Evolutionary conservation across 257 asterid genomes (phyloP).

Genomic region (Perilla frutescens): DNA sequence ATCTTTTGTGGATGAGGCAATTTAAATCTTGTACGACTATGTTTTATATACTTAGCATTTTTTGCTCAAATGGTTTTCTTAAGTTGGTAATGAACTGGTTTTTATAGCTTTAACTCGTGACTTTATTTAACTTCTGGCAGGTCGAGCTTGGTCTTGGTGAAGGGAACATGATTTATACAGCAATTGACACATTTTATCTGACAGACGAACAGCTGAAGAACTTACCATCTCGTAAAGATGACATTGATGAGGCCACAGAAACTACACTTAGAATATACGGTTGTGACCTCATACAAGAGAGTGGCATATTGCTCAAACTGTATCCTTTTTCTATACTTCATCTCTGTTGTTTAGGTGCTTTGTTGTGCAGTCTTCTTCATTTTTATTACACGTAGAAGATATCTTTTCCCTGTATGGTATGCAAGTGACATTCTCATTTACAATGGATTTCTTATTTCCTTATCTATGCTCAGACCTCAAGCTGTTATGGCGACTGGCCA

Average conservation of each 20-base stretch:
- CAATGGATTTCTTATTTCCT: conserved; percentile 45
- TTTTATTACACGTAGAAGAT: conserved; percentile 5
- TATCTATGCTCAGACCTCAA: conserved; percentile 79
- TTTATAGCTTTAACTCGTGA: too few relatives aligned
- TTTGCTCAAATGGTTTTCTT: conserved; percentile 12
- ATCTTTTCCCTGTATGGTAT: not conserved
- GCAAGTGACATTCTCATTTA: conserved; percentile 8
- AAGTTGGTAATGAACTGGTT: not conserved
- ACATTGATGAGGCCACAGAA: conserved; percentile 82
- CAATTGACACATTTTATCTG: conserved; percentile 87
- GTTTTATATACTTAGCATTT: not conserved
- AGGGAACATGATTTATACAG: conserved; percentile 77
- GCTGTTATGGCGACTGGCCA: conserved; percentile 99
- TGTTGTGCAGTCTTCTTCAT: not conserved
- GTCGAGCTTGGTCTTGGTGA: conserved; percentile 33
- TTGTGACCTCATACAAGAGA: conserved; percentile 93
- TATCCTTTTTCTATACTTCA: conserved; percentile 57
- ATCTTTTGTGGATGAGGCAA: not conserved
- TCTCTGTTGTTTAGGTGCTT: conserved; percentile 7
- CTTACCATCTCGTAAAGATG: conserved; percentile 87
- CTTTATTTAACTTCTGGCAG: conserved; percentile 34
- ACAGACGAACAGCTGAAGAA: conserved; percentile 77
- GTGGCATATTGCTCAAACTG: conserved; percentile 92
- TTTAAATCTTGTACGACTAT: not conserved
- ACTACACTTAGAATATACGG: conserved; percentile 87